Evolutionary conservation across 2,329 filamentous ascomycete genomes (phyloP), one percentile per base, ranked within the genome.

Genomic region (Epichloe glyceriae): DNA sequence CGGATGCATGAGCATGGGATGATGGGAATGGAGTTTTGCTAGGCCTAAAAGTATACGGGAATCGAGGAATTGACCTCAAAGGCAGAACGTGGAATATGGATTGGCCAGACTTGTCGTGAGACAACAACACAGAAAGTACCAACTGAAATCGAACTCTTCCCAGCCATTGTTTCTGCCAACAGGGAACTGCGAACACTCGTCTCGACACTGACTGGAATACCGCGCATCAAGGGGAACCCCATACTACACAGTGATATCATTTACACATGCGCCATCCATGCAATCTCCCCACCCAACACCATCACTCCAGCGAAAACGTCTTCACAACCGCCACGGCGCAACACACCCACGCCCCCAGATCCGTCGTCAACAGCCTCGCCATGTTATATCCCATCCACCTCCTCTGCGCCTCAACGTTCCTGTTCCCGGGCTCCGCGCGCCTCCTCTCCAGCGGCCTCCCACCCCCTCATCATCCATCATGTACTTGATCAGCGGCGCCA

Each of bases 331-430:
- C 66, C 48, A 66, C 60, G 12, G 60, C 37, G 45, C 60, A 61
- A 44, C 64, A 66, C 30, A 62, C 30, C 63, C 64, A 69, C 33
- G 64, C 65, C 5, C 54, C 60, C 53, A 67, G 8, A 53, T 68
- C 67, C 15, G 60, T 61, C 40, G 65, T 68, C 55, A 63, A 40
- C 54, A 62, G 62, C 55, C 67, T 59, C 47, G 56, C 33, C 33
- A 56, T 46, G 15, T 68, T 68, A 5, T 63, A 61, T 43, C 45
- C 10, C 47, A 68, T 35, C 67, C 67, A 69, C 14, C 54, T 52
- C 45, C 53, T 51, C 60, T 67, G 45, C 47, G 60, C 58, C 37
- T 60, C 60, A n/a, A 64, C 61, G 35, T 61, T 63, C 10, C 56
- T 53, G 37, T 55, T 56, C 43, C 56, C 60, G 45, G 52, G 49